These are phyloP conservation scores for Phaeosphaeria sp. DNA, from an alignment of 2,329 filamentous ascomycete genomes.

Conservation along the genomic window DNA sequence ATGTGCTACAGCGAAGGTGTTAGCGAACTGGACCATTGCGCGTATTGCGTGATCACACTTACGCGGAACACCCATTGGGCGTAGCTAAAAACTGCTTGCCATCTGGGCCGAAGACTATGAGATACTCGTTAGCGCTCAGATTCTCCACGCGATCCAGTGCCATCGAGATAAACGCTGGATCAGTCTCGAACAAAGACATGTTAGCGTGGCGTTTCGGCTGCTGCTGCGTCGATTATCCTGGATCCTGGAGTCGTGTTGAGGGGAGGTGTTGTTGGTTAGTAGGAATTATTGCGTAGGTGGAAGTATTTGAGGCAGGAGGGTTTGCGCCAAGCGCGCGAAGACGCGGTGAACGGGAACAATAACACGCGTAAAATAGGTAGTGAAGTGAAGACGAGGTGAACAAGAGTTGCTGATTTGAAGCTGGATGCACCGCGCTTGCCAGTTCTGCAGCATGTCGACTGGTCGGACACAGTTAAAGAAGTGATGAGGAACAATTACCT, in stretches of 20 bases:
- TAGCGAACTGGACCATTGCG: too few species aligned
- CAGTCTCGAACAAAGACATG: conserved; percentile 10
- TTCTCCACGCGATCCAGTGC: conserved; percentile 21
- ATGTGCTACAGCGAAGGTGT: conserved; percentile 14
- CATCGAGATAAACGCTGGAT: conserved; percentile 5
- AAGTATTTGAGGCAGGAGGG: conserved; percentile 8
- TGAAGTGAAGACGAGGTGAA: not conserved
- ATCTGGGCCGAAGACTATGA: conserved; percentile 32
- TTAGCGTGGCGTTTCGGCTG: not conserved
- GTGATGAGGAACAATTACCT: too few species aligned
- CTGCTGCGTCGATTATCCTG: not conserved
- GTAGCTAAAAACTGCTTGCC: conserved; percentile 33
- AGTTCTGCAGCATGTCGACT: too few species aligned
- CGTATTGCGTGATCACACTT: conserved; percentile 2
- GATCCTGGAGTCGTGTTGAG: not conserved
- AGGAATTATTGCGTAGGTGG: not conserved
- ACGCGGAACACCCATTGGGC: conserved; percentile 37
- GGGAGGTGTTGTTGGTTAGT: not conserved
- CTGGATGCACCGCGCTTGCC: too few species aligned
- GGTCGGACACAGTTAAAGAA: too few species aligned
- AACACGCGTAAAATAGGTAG: not conserved
- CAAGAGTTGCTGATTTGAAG: not conserved
- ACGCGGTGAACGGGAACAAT: not conserved
- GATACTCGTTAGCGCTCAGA: conserved; percentile 29
- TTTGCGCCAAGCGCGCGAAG: conserved; percentile 19